Base-by-base conservation (phyloP, 257 asterid genomes). In the Mentha longifolia region DNA sequence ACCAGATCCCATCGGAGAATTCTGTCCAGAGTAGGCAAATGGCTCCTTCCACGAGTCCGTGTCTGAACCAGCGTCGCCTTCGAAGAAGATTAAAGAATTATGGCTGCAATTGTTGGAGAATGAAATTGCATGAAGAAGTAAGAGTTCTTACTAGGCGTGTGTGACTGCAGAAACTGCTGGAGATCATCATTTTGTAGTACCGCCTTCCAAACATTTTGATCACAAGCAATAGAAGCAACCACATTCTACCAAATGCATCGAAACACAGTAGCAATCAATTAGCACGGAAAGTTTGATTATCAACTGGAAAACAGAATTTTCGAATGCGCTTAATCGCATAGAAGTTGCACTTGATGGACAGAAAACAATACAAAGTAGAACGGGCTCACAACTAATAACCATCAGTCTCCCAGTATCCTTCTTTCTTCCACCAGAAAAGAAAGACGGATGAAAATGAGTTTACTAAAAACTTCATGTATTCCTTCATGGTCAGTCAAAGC, bases 211-310 rank as follows among this genome's bases (percentile, higher is more conserved):
- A 92, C 98, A 75, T 87, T 88, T 56, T 82, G 88, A 74, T 92
- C 98, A 47, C 81, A 76, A 19, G 94, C 96, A 76, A 92, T 82
- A 46, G 98, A 89, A 75, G 98, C 95, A 81, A 89, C 96, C 67
- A 89, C 91, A 42, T 54, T 86, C 98, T 92, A 66, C 39, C 33
- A 65, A 57, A 67, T 20, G 35, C 60, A 66, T 71, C 79, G 72
- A 67, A 54, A 30, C 17, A 33, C 25, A 41, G 12, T 9, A 20
- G 12, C 52, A 19, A 41, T 1, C 1, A 9, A 6, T 14, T 64
- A 42, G 31, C 39, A 41, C 16, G 33, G 37, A 25, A 56, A 0
- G 12, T 10, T 1, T 22, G 16, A 10, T 56, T 13, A 56, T 12
- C 5, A 1, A 41, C 46, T 0, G 46, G 8, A 8, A 41, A 42